Evolutionary conservation across 176 grass and related monocot genomes (phyloP), one percentile per base, ranked within the genome.

Genomic region (Carex kokanica): DNA sequence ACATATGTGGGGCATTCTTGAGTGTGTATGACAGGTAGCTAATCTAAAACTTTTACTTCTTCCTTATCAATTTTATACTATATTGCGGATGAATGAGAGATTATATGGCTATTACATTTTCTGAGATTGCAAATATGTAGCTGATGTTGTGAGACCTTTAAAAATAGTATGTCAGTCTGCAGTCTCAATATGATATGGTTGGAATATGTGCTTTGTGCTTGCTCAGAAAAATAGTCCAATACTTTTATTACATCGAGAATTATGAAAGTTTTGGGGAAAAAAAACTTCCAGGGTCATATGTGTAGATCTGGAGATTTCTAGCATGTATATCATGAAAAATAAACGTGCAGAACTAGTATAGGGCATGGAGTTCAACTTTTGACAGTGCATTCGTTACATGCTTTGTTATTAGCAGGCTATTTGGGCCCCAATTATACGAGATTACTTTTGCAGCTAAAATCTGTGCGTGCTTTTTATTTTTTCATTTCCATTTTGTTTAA

Each of bases 1-100:
- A 99, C 86, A 95, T 95, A 86, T 99, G 96, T 89, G 96, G 96
- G 84, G 96, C 96, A 80, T 99, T 99, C 83, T 90, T 99, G 89
- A 99, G 96, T 12, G 84, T 94, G 14, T 94, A 90, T 68, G 92
- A 92, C 77, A 94, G 90, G 90, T 92, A 90, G 85, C 5, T 81
- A 41, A 69, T 7, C 17, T 78, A 31, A 56, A 56, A 54, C 25
- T 31, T 77, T 24, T 43, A 79, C 88, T 51, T 20, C 66, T 49
- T 77, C 10, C 34, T 21, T 60, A 47, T 64, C 8, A 34, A 68
- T 34, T 55, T 55, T 73, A 51, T 66, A 64, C 24, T 68, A 47
- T 14, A 58, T 43, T 74, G 25, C 12, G 27, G 65, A 56, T 78
- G 49, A 78, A 54, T 32, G 14, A 32, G 15, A 78, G 21, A 17